Base-by-base conservation (phyloP, 2,329 filamentous ascomycete genomes). In the Colletotrichum sojae region DNA sequence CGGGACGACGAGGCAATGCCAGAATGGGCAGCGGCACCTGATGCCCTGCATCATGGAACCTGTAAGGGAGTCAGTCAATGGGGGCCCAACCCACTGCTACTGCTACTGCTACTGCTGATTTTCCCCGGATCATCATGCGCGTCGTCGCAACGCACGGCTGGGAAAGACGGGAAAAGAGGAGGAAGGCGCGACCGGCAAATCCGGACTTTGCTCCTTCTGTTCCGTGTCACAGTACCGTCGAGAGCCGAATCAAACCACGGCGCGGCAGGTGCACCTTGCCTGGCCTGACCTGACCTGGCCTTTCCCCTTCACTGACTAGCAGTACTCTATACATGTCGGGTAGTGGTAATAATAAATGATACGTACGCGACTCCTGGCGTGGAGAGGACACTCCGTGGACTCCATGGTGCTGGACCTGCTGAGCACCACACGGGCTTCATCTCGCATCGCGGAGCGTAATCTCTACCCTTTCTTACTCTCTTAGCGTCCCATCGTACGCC, bases 401-500 rank as follows among this genome's bases (percentile, higher is more conserved):
- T 25, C 22, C 43, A 25, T 8, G 31, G 10, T 10, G 10, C 31
- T 36, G 31, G 31, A 36, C 31, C 31, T 36, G 31, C 31, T 36
- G 31, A 36, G 31, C 31, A 52, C 51, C 57, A 51, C 57, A 52
- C 31, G 31, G 57, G 57, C 57, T 43, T 60, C 57, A 40, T 13
- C 15, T 60, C 46, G 57, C 22, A 60, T 46, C 57, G 36, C 13
- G 31, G 57, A 52, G 20, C 46, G 57, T 40, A 43, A 18, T 43
- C 40, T 43, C 40, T 43, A n/a, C 40, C 40, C 15, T 43, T 43
- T n/a, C 40, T 43, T 43, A 6, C 40, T 43, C 13, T 43, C 31
- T 10, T 62, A 62, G 59, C 59, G 59, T 45, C 51, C 12, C 49
- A 12, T 48, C 39, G 25, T 46, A 62, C 59, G 59, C 49, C 59